Evolutionary conservation across 768 basidiomycete genomes (phyloP).

Genomic region (Tricholoma flavovirens): DNA sequence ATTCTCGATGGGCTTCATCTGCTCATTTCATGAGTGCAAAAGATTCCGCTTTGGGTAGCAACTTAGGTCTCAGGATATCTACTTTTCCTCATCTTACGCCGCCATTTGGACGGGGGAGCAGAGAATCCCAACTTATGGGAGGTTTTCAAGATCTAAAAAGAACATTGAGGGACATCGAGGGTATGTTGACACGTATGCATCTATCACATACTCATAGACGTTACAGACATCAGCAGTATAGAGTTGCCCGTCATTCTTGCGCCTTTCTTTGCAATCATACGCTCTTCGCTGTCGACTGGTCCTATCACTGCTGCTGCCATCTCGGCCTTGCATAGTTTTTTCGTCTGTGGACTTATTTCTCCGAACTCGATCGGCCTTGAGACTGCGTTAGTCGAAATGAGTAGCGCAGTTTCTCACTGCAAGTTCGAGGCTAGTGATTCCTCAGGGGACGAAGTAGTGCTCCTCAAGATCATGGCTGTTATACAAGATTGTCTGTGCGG

Average conservation of each 20-base stretch:
- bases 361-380: constrained; percentile 51
- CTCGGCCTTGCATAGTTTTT: constrained; percentile 82
- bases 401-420: constrained; percentile 88
- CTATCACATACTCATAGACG: background rate
- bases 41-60: constrained; percentile 66
- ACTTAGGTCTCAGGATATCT: constrained; percentile 66
- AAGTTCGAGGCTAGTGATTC: constrained; percentile 98
- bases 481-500: constrained; percentile 80
- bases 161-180: constrained; percentile 61
- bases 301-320: constrained; percentile 96
- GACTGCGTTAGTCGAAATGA: constrained; percentile 72
- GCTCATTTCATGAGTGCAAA: constrained; percentile 55
- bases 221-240: constrained; percentile 51
- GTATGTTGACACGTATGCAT: constrained; percentile 31
- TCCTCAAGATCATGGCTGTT: constrained; percentile 86
- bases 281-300: constrained; percentile 91
- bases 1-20: constrained; percentile 90
- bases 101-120: constrained; percentile 44
- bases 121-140: constrained; percentile 81
- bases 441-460: constrained; percentile 94
- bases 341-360: constrained; percentile 69
- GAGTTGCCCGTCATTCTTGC: constrained; percentile 61
- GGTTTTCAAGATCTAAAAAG: constrained; percentile 87
- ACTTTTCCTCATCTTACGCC: constrained; percentile 38
- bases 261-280: constrained; percentile 91